phyloP scores from a whole-genome alignment of 192 early-diverging fungal species.

The Geranomyces michiganensis region DNA sequence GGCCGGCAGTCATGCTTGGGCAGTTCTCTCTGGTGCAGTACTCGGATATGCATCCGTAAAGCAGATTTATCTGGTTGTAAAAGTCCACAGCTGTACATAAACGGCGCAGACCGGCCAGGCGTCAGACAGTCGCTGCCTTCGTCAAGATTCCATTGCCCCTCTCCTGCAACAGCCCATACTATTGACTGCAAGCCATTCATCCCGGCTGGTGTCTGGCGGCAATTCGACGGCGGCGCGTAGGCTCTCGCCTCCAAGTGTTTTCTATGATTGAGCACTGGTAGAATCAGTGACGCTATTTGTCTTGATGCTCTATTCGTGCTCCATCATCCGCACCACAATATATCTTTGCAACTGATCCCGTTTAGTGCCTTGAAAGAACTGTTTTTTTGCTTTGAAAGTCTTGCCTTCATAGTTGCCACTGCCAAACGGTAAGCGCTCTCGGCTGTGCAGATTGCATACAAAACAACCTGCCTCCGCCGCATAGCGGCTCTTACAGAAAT shows the following conservation, averaged over 20 bases:
- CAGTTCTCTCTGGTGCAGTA: slow-evolving; percentile 36
- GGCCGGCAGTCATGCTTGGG: slow-evolving; percentile 39
- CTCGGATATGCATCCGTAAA: slow-evolving; percentile 41
- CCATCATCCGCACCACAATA: slow-evolving; percentile 45
- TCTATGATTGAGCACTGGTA: slow-evolving; percentile 9
- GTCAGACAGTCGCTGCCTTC: background rate
- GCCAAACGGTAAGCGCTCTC: too few species aligned
- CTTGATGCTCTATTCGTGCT: too few species aligned
- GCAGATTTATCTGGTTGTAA: slow-evolving; percentile 45
- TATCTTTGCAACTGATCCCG: slow-evolving; percentile 44
- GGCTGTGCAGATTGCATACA: too few species aligned
- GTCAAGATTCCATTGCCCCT: background rate
- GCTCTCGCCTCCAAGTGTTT: slow-evolving; percentile 42
- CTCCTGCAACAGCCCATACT: slow-evolving; percentile 20
- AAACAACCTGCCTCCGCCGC: background rate
- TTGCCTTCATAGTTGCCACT: slow-evolving; percentile 32
- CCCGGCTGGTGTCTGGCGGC: slow-evolving; percentile 31
- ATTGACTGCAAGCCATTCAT: slow-evolving; percentile 43
- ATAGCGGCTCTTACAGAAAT: slow-evolving; percentile 20
- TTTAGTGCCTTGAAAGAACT: slow-evolving; percentile 34
- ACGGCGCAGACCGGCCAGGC: background rate
- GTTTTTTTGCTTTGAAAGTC: slow-evolving; percentile 39
- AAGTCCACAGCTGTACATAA: slow-evolving; percentile 35
- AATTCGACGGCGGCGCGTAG: slow-evolving; percentile 26
- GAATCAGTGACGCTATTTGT: background rate